Evolutionary conservation across 2,329 filamentous ascomycete species (phyloP).

Genomic region (Reticulascus tulasneorum): DNA sequence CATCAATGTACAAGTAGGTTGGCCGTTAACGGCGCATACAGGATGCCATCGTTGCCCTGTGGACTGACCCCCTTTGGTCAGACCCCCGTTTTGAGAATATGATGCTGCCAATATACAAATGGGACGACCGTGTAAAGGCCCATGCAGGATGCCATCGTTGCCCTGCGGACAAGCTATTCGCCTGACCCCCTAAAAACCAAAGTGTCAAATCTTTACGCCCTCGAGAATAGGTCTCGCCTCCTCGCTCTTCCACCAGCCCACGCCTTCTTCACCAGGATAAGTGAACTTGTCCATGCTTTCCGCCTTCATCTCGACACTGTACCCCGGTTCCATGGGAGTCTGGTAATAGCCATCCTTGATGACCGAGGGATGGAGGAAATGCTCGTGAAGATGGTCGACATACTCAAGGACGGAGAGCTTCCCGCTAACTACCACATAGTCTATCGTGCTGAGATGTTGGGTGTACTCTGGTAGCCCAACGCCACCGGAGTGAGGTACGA

Average conservation of each 20-base stretch:
- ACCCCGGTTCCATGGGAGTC: slow-evolving; percentile 77
- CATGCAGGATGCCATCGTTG: slow-evolving; percentile 28
- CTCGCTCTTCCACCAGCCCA: slow-evolving; percentile 82
- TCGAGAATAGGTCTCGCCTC: slow-evolving; percentile 74
- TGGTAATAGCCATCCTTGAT: slow-evolving; percentile 86
- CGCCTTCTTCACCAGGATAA: slow-evolving; percentile 72
- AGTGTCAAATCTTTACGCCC: slow-evolving; percentile 47
- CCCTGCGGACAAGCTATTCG: slow-evolving; percentile 21
- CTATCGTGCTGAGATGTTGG: slow-evolving; percentile 86
- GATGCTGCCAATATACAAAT: slow-evolving; percentile 10
- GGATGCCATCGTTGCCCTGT: slow-evolving; percentile 25
- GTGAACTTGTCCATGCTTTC: slow-evolving; percentile 78
- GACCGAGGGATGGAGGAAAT: slow-evolving; percentile 77
- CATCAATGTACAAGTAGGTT: slow-evolving; percentile 2
- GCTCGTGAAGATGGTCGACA: slow-evolving; percentile 90
- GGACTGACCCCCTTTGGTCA: slow-evolving; percentile 15
- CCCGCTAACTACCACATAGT: slow-evolving; percentile 82
- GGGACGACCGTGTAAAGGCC: slow-evolving; percentile 10
- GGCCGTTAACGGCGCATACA: slow-evolving; percentile 11
- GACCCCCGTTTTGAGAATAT: slow-evolving; percentile 14
- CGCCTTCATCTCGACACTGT: slow-evolving; percentile 90
- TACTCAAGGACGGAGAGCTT: slow-evolving; percentile 83
- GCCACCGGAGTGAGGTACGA: slow-evolving; percentile 85
- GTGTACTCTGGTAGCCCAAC: slow-evolving; percentile 93
- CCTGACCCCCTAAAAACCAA: slow-evolving; percentile 8